Conservation (phyloP, 495 filamentous ascomycete genomes). For the Endocarpon pusillum region DNA sequence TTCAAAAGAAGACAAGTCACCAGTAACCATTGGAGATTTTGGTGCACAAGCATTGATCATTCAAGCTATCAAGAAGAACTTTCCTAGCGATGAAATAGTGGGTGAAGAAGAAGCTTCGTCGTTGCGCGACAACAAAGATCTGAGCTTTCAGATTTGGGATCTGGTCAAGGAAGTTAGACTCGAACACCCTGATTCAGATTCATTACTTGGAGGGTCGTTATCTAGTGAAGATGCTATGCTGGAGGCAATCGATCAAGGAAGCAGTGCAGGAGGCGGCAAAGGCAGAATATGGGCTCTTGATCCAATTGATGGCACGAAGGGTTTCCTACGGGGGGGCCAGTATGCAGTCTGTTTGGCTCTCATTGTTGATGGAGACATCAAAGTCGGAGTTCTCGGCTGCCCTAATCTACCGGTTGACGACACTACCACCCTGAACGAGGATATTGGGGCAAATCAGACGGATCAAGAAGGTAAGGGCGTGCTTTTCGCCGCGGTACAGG, state of each 20-base stretch:
- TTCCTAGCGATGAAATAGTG: slow-evolving; percentile 80
- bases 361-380: slow-evolving; percentile 86
- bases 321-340: slow-evolving; percentile 91
- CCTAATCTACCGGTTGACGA: slow-evolving; percentile 86
- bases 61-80: slow-evolving; percentile 67
- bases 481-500: slow-evolving; percentile 62
- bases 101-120: slow-evolving; percentile 82
- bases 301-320: slow-evolving; percentile 94
- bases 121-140: slow-evolving; percentile 46
- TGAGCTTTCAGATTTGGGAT: slow-evolving; percentile 65
- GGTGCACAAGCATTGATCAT: slow-evolving; percentile 96
- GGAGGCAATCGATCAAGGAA: slow-evolving; percentile 67
- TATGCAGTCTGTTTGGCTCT: slow-evolving; percentile 90
- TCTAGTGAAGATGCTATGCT: slow-evolving; percentile 60
- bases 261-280: slow-evolving; percentile 56
- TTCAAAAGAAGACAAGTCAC: slow-evolving; percentile 85
- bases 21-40: slow-evolving; percentile 95
- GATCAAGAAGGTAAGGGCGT: slow-evolving; percentile 58
- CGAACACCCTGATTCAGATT: slow-evolving; percentile 46
- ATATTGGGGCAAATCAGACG: slow-evolving; percentile 48
- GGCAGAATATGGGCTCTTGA: slow-evolving; percentile 94
- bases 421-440: slow-evolving; percentile 42
- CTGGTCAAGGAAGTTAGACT: slow-evolving; percentile 56
- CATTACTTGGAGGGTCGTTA: slow-evolving; percentile 55
- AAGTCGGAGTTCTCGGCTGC: slow-evolving; percentile 84